Evolutionary conservation across 495 filamentous ascomycete species (phyloP), one percentile per base, ranked within the genome.

Genomic region (Beverwykella pulmonaria): DNA sequence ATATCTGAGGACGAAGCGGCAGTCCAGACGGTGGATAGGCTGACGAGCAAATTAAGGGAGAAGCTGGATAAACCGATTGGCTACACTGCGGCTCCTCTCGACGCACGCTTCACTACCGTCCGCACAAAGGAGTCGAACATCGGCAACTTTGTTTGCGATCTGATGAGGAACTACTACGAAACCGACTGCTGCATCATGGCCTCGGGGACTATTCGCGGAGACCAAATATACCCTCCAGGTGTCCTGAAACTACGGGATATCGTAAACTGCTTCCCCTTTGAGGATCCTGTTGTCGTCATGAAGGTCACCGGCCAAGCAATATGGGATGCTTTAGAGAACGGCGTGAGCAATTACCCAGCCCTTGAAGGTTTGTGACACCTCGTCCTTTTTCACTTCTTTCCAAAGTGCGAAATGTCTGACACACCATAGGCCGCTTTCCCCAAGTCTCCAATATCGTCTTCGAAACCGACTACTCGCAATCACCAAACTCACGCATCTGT

Each of bases 111-210:
- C 72, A 88, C 86, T 7, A 96, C 92, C 0, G 90, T 95, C 0
- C 82, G 92, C 1, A 74, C 83, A 25, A 78, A 78, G 20, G 92
- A 96, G 75, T 91, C 88, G 30, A 97, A 97, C 70, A 70, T 93
- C 0, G 92, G 89, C 0, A 97, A 97, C 70, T 94, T 93, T 74
- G 88, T 95, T 29, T 92, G 89, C 75, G 92, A 97, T 73, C 80
- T 97, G 19, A 95, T 96, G 89, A 86, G 92, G 12, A 85, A 83
- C 61, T 88, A 95, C 73, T 92, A 96, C 73, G 71, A 76, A 10
- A 84, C 90, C 0, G 92, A 97, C 64, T 94, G 90, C 73, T 81
- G 88, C 19, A 77, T 97, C 61, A 93, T 96, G 87, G 91, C 90
- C 0, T 86, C 88, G 0, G 92, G 92, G 0, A 97, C 92, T n/a